Conservation (phyloP, 169 alveolate species). For the Plasmodium billcollinsi region DNA sequence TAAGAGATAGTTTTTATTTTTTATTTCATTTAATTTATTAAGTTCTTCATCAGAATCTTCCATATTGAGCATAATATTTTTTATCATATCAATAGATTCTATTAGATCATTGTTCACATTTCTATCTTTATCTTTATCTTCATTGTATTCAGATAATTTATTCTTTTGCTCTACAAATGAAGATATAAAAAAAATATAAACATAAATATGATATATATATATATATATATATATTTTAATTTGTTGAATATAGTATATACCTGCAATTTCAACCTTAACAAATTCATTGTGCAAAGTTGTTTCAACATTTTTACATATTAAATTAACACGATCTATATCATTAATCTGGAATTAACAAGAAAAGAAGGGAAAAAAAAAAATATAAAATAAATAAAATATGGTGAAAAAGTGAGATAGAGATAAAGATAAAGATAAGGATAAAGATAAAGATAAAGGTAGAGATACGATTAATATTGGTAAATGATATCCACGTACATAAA, state of each 20-base stretch:
- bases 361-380: background rate
- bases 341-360: slow-evolving; percentile 24
- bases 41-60: slow-evolving; percentile 37
- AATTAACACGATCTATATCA: slow-evolving; percentile 61
- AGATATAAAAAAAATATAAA: background rate
- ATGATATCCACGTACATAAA: background rate
- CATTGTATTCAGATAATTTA: slow-evolving; percentile 23
- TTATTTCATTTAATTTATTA: slow-evolving; percentile 31
- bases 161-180: background rate
- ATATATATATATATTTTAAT: background rate
- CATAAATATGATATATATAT: background rate
- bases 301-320: slow-evolving; percentile 74
- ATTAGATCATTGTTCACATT: slow-evolving; percentile 28
- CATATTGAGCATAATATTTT: slow-evolving; percentile 21
- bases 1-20: slow-evolving; percentile 40
- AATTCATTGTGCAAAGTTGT: slow-evolving; percentile 72
- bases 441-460: too few species aligned
- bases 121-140: slow-evolving; percentile 38
- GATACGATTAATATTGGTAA: too few species aligned
- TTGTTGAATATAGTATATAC: slow-evolving; percentile 1
- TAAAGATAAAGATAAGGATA: too few species aligned
- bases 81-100: slow-evolving; percentile 37
- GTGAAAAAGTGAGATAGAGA: background rate
- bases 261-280: slow-evolving; percentile 76
- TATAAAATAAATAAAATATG: background rate